phyloP scores from a whole-genome alignment of 306 rosid genomes.

The Prunus persica region DNA sequence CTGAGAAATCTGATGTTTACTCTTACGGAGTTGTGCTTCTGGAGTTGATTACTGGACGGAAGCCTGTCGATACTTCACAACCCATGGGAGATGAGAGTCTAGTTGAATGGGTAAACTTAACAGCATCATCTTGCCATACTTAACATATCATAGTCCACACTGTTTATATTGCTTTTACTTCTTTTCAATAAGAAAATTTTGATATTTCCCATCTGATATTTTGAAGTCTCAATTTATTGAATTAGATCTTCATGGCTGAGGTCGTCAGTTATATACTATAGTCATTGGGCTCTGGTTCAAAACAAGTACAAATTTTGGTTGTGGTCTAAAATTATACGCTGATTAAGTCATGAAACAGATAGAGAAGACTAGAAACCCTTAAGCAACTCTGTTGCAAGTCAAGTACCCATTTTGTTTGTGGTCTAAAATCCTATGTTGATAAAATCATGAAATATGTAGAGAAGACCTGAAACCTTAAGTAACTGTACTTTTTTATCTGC shows the following conservation, averaged over 20 bases:
- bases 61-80: slow-evolving; percentile 81
- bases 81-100: slow-evolving; percentile 85
- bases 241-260: not conserved
- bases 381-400: too few species aligned
- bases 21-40: slow-evolving; percentile 91
- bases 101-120: slow-evolving; percentile 83
- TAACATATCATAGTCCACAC: not conserved
- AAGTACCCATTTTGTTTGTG: too few species aligned
- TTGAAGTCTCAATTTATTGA: not conserved
- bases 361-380: too few species aligned
- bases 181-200: not conserved
- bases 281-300: slow-evolving; percentile 2
- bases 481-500: too few species aligned
- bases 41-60: slow-evolving; percentile 90
- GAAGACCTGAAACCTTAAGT: too few species aligned
- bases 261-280: too few species aligned
- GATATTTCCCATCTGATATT: not conserved
- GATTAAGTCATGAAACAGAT: too few species aligned
- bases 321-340: too few species aligned
- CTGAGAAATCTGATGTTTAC: slow-evolving; percentile 85
- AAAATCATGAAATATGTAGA: too few species aligned
- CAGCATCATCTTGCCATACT: not conserved
- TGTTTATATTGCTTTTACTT: not conserved
- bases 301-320: not conserved
- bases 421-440: too few species aligned